These are phyloP conservation scores for Scedosporium boydii DNA, from an alignment of 2,329 filamentous ascomycete genomes.

Conservation along the genomic window DNA sequence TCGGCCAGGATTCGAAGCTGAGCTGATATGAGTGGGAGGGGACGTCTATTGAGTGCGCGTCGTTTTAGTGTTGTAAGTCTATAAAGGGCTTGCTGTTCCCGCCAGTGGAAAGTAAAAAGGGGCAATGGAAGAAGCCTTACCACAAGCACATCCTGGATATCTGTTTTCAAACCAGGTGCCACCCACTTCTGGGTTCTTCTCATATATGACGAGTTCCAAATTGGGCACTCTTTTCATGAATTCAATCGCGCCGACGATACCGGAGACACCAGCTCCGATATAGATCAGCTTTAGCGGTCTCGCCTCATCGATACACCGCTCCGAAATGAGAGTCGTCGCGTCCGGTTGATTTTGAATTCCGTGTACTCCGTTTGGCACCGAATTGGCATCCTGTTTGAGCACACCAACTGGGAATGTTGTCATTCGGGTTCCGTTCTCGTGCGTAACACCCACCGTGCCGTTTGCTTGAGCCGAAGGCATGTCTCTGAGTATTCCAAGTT, in stretches of 20 bases:
- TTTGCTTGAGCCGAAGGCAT: too few relatives aligned
- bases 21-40: conserved; percentile 62
- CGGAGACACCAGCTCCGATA: conserved; percentile 25
- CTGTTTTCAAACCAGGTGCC: conserved; percentile 45
- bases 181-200: conserved; percentile 57
- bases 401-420: too few relatives aligned
- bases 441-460: too few relatives aligned
- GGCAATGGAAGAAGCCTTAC: conserved; percentile 17
- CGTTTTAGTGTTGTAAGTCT: too few relatives aligned
- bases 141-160: conserved; percentile 47
- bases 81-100: too few relatives aligned
- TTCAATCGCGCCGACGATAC: conserved; percentile 50
- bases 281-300: conserved; percentile 22
- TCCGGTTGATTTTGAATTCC: conserved; percentile 12
- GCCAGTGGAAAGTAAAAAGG: too few relatives aligned
- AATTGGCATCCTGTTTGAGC: too few relatives aligned
- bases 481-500: too few relatives aligned
- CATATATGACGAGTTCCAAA: conserved; percentile 54
- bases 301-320: conserved; percentile 25
- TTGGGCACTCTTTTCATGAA: conserved; percentile 56
- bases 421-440: too few relatives aligned
- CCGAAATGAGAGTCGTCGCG: conserved; percentile 5
- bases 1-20: conserved; percentile 55
- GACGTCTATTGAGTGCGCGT: too few relatives aligned
- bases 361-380: too few relatives aligned